These are phyloP conservation scores for Amylostereum chailletii DNA, from an alignment of 1,284 basidiomycete species.

Conservation along the genomic window DNA sequence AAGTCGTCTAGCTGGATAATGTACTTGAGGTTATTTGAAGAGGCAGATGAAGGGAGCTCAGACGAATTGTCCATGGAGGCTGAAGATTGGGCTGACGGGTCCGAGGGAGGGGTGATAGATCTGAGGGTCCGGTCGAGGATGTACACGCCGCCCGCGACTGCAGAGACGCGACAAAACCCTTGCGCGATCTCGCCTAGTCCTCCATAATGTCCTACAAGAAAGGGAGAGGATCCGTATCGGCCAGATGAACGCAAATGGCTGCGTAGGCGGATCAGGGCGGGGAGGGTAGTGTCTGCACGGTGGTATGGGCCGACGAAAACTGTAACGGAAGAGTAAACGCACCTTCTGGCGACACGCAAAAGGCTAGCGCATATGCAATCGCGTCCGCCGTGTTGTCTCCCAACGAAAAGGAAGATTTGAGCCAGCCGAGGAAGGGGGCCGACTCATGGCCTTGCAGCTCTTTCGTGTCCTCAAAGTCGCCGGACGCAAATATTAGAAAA, in stretches of 20 bases:
- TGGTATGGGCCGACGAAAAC: slow-evolving; percentile 5
- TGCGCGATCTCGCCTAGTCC: slow-evolving; percentile 89
- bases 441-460: slow-evolving; percentile 54
- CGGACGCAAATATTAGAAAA: slow-evolving; percentile 75
- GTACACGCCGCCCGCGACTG: slow-evolving; percentile 80
- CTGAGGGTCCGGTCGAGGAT: slow-evolving; percentile 62
- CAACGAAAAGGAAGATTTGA: slow-evolving; percentile 56
- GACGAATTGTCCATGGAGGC: slow-evolving; percentile 10
- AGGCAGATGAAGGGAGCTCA: too few species aligned
- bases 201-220: slow-evolving; percentile 92
- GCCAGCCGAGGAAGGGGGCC: slow-evolving; percentile 50
- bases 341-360: slow-evolving; percentile 51
- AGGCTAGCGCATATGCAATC: slow-evolving; percentile 68
- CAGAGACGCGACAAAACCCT: slow-evolving; percentile 85
- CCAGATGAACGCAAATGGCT: slow-evolving; percentile 76
- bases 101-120: slow-evolving; percentile 25
- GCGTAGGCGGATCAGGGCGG: slow-evolving; percentile 59
- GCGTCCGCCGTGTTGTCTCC: slow-evolving; percentile 47
- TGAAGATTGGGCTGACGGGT: slow-evolving; percentile 11
- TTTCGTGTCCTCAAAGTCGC: slow-evolving; percentile 59
- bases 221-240: slow-evolving; percentile 85
- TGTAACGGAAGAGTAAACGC: slow-evolving; percentile 11
- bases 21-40: slow-evolving; percentile 19
- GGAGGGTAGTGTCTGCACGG: slow-evolving; percentile 49
- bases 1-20: slow-evolving; percentile 54